Conservation (phyloP, 2,329 filamentous ascomycete species). For the Sphaceloma murrayae region DNA sequence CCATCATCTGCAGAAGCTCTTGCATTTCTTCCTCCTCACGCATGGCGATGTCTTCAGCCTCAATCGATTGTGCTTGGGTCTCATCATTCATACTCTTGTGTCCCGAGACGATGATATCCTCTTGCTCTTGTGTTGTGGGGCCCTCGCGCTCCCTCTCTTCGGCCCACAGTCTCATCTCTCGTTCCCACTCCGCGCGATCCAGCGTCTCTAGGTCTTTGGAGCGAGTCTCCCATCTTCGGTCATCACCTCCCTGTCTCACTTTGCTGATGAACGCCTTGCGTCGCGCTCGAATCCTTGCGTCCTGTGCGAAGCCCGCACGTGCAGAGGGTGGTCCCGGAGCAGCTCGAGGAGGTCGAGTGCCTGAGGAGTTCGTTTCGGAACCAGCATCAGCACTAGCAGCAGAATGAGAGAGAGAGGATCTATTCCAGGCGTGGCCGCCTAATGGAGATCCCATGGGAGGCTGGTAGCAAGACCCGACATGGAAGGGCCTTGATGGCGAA, state of each 20-base stretch:
- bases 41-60: conserved; percentile 6
- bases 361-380: too few species aligned
- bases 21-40: conserved; percentile 11
- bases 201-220: not conserved
- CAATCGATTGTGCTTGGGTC: not conserved
- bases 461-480: too few species aligned
- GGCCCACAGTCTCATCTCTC: conserved; percentile 9
- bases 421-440: too few species aligned
- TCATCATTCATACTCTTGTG: not conserved
- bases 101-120: too few species aligned
- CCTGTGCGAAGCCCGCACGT: not conserved
- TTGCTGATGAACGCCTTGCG: conserved; percentile 5
- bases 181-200: conserved; percentile 7
- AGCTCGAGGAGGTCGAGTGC: too few species aligned
- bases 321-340: not conserved
- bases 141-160: not conserved
- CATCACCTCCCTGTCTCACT: conserved; percentile 10
- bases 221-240: not conserved
- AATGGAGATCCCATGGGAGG: too few species aligned
- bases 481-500: too few species aligned
- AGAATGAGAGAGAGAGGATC: too few species aligned
- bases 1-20: conserved; percentile 9
- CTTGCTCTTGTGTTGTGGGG: not conserved
- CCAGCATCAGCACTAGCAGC: too few species aligned
- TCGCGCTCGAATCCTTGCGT: not conserved